Evolutionary conservation across 1,139 yeast genomes (phyloP).

Genomic region (Nakaseomyces uthaithaninus): DNA sequence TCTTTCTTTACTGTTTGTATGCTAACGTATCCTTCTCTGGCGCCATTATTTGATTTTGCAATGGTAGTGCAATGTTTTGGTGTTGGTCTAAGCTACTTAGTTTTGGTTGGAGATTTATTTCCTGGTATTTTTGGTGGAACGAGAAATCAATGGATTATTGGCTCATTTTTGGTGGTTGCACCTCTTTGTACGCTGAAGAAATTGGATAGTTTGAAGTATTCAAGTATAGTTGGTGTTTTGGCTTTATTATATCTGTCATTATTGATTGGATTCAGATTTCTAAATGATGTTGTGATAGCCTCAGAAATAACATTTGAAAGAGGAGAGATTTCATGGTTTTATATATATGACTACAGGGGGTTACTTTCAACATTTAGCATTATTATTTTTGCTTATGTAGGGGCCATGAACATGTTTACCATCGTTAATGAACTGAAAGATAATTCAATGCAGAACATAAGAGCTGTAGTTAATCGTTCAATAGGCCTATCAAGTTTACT

Average conservation of each 20-base stretch:
- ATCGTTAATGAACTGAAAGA: conserved; percentile 72
- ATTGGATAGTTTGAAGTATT: conserved; percentile 77
- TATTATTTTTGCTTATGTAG: conserved; percentile 87
- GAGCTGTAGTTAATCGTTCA: conserved; percentile 48
- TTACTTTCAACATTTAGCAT: conserved; percentile 80
- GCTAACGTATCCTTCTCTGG: conserved; percentile 74
- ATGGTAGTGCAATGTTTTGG: conserved; percentile 91
- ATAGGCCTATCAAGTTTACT: conserved; percentile 52
- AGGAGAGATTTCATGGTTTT: conserved; percentile 48
- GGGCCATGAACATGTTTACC: conserved; percentile 90
- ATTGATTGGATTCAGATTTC: conserved; percentile 55
- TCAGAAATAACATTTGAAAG: conserved; percentile 12
- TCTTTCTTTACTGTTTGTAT: conserved; percentile 80
- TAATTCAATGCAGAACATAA: conserved; percentile 44
- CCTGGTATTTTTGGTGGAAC: conserved; percentile 47
- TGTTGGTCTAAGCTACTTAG: conserved; percentile 80
- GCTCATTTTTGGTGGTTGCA: conserved; percentile 52
- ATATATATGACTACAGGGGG: conserved; percentile 51
- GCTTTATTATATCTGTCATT: conserved; percentile 73
- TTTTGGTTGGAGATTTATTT: conserved; percentile 83
- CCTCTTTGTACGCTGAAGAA: conserved; percentile 71
- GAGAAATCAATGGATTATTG: conserved; percentile 55
- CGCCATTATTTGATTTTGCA: conserved; percentile 77
- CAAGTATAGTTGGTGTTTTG: conserved; percentile 74
- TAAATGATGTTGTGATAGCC: conserved; percentile 40